Evolutionary conservation across 805 yeast species (phyloP), one percentile per base, ranked within the genome.

Genomic region (Barnettozyma salicaria): DNA sequence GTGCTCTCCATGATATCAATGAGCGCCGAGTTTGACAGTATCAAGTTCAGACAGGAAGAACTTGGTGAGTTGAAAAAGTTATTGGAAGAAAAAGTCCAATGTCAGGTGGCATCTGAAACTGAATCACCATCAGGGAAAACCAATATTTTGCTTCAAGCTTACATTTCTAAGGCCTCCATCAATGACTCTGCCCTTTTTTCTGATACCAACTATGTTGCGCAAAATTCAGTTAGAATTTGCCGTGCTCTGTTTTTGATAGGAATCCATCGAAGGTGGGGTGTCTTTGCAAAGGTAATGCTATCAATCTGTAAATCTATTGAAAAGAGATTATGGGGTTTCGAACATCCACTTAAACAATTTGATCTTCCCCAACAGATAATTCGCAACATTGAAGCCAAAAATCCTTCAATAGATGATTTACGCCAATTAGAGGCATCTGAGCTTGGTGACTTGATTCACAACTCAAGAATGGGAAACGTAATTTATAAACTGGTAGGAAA

Each of bases 171-270:
- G 40, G 77, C 87, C 1, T 50, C 58, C 9, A 74, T 89, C 25
- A 75, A 71, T 40, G 96, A 87, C 40, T 78, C 96, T 4, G 82
- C 98, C 0, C 64, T 92, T 41, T 66, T 75, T 3, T 86, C 97
- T 0, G 98, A 92, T 59, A 70, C 85, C 33, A 83, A 86, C 44
- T 92, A 92, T 56, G 95, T 92, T 39, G 97, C 97, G 1, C 98
- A 92, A 53, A 92, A 92, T 53, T 74, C 97, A 4, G 87, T 90
- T 1, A 78, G 99, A 66, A 90, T 92, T 23, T 77, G 95, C 47
- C 74, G 97, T 19, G 96, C 98, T 0, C 65, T 94, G 33, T 88
- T 92, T 49, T 63, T 89, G 44, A 78, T 92, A 43, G 94, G 95
- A 25, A 65, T 92, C 24, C 84, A 86, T 52, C 68, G 98, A 48